phyloP scores from a whole-genome alignment of 164 flowering plant species.

The Vitis rotundifolia region DNA sequence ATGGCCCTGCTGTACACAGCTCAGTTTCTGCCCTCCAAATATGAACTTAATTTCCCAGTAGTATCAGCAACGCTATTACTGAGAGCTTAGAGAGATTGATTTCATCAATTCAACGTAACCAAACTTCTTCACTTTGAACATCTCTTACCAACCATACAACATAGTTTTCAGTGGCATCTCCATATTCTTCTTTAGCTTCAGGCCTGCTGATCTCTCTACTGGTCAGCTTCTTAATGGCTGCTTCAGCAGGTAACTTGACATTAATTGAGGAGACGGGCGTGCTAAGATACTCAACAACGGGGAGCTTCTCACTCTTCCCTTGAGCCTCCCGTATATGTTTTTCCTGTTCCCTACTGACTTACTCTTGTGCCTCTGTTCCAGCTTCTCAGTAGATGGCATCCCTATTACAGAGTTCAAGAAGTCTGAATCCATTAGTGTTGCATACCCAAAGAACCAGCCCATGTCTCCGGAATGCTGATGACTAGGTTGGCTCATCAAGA shows the following conservation, averaged over 20 bases:
- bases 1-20: too few relatives aligned
- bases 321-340: slow-evolving; percentile 27
- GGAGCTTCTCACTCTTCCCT: slow-evolving; percentile 39
- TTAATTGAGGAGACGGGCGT: slow-evolving; percentile 40
- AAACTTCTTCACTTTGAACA: too few relatives aligned
- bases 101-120: too few relatives aligned
- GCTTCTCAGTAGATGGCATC: slow-evolving; percentile 35
- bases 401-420: slow-evolving; percentile 47
- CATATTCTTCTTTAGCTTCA: not conserved
- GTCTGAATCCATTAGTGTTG: slow-evolving; percentile 23
- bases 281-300: slow-evolving; percentile 35
- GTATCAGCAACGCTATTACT: too few relatives aligned
- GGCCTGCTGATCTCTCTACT: not conserved
- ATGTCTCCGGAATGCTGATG: slow-evolving; percentile 47
- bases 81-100: too few relatives aligned
- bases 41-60: too few relatives aligned
- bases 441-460: slow-evolving; percentile 30
- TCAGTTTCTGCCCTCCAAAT: too few relatives aligned
- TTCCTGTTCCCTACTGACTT: not conserved
- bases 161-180: too few relatives aligned
- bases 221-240: not conserved
- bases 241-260: slow-evolving; percentile 15
- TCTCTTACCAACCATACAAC: not conserved
- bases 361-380: not conserved
- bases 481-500: slow-evolving; percentile 39